phyloP scores from a whole-genome alignment of 2,329 filamentous ascomycete genomes.

The Monosporascus ibericus region DNA sequence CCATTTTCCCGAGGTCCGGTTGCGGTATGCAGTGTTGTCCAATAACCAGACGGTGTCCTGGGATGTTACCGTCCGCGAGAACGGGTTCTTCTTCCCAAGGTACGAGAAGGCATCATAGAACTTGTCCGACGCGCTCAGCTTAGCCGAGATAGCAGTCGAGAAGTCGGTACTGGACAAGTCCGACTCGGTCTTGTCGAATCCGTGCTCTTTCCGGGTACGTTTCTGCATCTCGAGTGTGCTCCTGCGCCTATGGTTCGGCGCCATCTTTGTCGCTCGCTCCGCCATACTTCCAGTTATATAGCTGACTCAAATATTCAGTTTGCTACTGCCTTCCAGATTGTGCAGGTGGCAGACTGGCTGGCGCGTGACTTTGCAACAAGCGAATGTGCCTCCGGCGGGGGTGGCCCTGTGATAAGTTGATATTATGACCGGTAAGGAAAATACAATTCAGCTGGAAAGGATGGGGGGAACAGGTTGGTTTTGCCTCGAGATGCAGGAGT shows the following conservation, averaged over 20 bases:
- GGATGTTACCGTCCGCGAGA: constrained; percentile 52
- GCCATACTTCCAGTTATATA: neutral
- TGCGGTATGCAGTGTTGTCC: constrained; percentile 78
- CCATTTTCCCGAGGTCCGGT: constrained; percentile 50
- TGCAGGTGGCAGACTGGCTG: neutral
- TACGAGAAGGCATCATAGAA: constrained; percentile 40
- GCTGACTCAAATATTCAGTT: neutral
- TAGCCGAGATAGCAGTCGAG: constrained; percentile 20
- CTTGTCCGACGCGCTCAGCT: constrained; percentile 16
- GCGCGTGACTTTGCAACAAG: too few relatives aligned
- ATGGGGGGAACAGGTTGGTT: too few relatives aligned
- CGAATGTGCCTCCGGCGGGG: too few relatives aligned
- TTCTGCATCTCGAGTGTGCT: constrained; percentile 38
- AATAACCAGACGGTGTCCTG: constrained; percentile 79
- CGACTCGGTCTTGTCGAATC: constrained; percentile 45
- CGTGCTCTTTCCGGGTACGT: constrained; percentile 40
- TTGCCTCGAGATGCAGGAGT: too few relatives aligned
- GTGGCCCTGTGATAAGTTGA: too few relatives aligned
- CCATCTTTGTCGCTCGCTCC: constrained; percentile 10
- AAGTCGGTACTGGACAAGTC: constrained; percentile 32
- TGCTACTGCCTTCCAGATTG: neutral
- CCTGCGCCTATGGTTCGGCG: constrained; percentile 10
- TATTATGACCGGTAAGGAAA: too few relatives aligned
- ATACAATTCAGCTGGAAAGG: too few relatives aligned
- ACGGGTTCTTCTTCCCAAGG: constrained; percentile 49